These are phyloP conservation scores for Cornus florida DNA, from an alignment of 148 eudicot species.

Conservation along the genomic window DNA sequence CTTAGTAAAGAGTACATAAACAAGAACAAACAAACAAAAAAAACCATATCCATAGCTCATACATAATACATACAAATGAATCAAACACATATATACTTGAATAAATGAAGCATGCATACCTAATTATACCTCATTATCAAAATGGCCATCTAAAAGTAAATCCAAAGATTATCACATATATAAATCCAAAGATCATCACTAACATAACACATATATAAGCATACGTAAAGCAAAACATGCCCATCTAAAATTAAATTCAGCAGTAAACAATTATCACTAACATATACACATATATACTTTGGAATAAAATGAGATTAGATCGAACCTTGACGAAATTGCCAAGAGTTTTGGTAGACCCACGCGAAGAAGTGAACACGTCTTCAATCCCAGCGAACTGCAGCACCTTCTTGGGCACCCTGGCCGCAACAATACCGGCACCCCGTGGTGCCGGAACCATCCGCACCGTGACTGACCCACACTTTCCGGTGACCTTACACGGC, in stretches of 20 bases:
- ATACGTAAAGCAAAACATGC: neutral
- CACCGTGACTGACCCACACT: constrained; percentile 74
- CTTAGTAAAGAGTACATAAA: too few relatives aligned
- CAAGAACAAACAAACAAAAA: too few relatives aligned
- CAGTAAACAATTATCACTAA: too few relatives aligned
- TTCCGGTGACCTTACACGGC: constrained; percentile 79
- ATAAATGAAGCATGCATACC: neutral
- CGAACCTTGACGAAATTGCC: constrained; percentile 80
- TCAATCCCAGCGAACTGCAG: constrained; percentile 88
- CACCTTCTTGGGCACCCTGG: constrained; percentile 86
- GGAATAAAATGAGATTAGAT: neutral
- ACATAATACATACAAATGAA: neutral
- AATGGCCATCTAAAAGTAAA: too few relatives aligned
- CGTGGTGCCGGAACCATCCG: constrained; percentile 79
- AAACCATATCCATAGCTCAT: too few relatives aligned
- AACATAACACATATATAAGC: too few relatives aligned
- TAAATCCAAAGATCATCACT: too few relatives aligned
- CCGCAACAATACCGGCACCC: constrained; percentile 80
- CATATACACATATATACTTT: neutral
- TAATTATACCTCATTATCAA: too few relatives aligned
- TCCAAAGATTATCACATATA: too few relatives aligned
- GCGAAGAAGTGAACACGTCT: constrained; percentile 70
- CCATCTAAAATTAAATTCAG: too few relatives aligned
- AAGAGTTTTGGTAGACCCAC: constrained; percentile 78
- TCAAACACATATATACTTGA: too few relatives aligned